These are phyloP conservation scores for Coemansia biformis DNA, from an alignment of 192 early-diverging fungal genomes.

Conservation along the genomic window DNA sequence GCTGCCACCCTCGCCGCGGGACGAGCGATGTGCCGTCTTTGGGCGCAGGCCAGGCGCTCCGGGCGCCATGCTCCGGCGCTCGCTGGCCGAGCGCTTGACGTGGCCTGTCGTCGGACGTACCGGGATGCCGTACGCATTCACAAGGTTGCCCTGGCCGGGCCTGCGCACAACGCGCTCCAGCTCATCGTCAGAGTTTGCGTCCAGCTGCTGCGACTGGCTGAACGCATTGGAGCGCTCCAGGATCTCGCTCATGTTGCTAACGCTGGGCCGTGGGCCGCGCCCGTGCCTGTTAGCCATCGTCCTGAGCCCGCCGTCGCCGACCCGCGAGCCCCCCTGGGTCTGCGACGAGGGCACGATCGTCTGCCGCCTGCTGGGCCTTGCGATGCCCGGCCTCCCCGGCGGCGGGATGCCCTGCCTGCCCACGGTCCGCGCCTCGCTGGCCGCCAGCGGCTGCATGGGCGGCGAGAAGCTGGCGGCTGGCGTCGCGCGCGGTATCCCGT, in stretches of 20 bases:
- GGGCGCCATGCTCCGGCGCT: conserved; percentile 34
- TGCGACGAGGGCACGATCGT: conserved; percentile 27
- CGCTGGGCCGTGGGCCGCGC: conserved; percentile 15
- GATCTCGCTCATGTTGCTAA: conserved; percentile 26
- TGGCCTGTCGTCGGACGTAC: conserved; percentile 26
- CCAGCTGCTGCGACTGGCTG: conserved; percentile 16
- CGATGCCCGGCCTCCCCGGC: conserved; percentile 10
- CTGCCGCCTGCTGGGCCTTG: conserved; percentile 21
- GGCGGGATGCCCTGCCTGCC: conserved; percentile 27
- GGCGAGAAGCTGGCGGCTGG: conserved; percentile 20
- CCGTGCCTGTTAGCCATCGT: conserved; percentile 13
- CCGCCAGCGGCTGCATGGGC: conserved; percentile 12
- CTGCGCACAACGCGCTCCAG: conserved; percentile 45
- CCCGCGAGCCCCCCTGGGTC: conserved; percentile 4
- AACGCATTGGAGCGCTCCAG: conserved; percentile 28
- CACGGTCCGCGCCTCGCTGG: conserved; percentile 6
- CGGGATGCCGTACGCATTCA: conserved; percentile 42
- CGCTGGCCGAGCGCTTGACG: conserved; percentile 19
- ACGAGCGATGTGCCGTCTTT: conserved; percentile 6
- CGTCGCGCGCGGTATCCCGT: conserved; percentile 25
- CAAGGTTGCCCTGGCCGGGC: conserved; percentile 26
- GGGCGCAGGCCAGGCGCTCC: conserved; percentile 6
- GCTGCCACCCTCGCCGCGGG: conserved; percentile 12
- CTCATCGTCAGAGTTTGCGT: conserved; percentile 33
- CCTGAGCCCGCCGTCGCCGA: conserved; percentile 8